A percentile compares a stretch with the other conserved stretches of the same genome.
Evolutionary conservation across 768 basidiomycete genomes (phyloP).

Genomic region (Baorangia bicolor): DNA sequence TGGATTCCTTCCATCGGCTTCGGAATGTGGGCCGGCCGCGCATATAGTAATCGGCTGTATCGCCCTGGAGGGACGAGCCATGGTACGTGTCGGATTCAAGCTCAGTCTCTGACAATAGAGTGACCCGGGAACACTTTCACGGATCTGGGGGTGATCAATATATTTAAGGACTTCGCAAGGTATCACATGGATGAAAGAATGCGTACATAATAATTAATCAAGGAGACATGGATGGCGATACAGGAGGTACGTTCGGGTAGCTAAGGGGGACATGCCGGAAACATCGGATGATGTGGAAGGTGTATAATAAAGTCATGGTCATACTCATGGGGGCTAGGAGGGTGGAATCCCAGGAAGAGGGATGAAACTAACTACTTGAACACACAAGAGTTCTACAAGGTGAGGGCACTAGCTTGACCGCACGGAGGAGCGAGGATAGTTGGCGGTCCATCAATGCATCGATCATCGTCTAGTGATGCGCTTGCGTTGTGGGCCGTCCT

Average conservation of each 20-base stretch:
- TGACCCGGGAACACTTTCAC: neutral
- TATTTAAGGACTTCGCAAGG: neutral
- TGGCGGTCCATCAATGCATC: neutral
- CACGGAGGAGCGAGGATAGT: neutral
- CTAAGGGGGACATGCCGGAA: neutral
- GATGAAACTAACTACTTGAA: conserved; percentile 5
- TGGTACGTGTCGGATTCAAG: too few species aligned
- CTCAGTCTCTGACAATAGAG: too few species aligned
- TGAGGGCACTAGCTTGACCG: neutral
- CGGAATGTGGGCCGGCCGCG: too few species aligned
- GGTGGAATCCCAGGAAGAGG: neutral
- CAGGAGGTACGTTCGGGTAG: conserved; percentile 1
- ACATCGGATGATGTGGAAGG: conserved; percentile 4
- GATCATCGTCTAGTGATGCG: conserved; percentile 61
- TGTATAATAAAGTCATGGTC: conserved; percentile 16
- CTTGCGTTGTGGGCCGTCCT: conserved; percentile 74
- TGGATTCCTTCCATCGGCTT: too few species aligned
- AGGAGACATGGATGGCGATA: conserved; percentile 12
- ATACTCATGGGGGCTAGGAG: conserved; percentile 6
- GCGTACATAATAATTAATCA: conserved; percentile 17
- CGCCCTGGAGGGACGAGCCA: too few species aligned
- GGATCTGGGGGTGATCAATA: too few species aligned
- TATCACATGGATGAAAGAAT: neutral
- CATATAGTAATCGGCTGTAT: too few species aligned
- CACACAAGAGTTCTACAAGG: conserved; percentile 16